These are phyloP conservation scores for Evernia prunastri DNA, from an alignment of 495 filamentous ascomycete genomes.

Conservation along the genomic window DNA sequence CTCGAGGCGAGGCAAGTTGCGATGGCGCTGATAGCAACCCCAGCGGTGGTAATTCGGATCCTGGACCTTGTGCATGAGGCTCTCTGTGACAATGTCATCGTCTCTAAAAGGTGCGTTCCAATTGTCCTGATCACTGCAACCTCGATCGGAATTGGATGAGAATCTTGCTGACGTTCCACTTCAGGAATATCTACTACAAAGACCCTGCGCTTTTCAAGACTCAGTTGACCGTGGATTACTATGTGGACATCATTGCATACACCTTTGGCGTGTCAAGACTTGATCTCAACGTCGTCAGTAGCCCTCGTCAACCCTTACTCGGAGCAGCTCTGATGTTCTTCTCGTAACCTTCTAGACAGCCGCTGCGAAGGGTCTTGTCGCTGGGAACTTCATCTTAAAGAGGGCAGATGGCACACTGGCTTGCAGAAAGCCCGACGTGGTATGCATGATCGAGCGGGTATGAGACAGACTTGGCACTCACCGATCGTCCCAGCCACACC, in stretches of 20 bases:
- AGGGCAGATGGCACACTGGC: constrained; percentile 28
- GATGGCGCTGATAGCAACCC: neutral
- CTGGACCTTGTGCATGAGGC: constrained; percentile 66
- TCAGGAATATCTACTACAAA: constrained; percentile 86
- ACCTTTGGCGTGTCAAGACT: constrained; percentile 61
- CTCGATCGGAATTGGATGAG: neutral
- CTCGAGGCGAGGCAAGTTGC: neutral
- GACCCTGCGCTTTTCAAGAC: constrained; percentile 71
- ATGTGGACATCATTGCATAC: constrained; percentile 79
- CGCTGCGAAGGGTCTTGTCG: constrained; percentile 66
- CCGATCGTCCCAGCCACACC: constrained; percentile 45
- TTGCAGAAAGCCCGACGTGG: constrained; percentile 12
- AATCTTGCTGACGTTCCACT: neutral
- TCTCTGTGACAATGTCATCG: constrained; percentile 50
- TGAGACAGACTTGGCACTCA: neutral
- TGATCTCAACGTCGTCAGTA: constrained; percentile 57
- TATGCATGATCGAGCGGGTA: neutral
- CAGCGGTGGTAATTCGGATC: constrained; percentile 59
- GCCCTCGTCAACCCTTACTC: neutral
- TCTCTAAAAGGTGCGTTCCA: constrained; percentile 64
- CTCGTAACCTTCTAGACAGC: constrained; percentile 42
- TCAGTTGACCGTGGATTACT: constrained; percentile 65
- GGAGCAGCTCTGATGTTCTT: neutral
- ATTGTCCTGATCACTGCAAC: too few relatives aligned
- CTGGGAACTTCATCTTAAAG: constrained; percentile 46